phyloP scores from a whole-genome alignment of 805 yeast genomes.

The Huiozyma sinensis region DNA sequence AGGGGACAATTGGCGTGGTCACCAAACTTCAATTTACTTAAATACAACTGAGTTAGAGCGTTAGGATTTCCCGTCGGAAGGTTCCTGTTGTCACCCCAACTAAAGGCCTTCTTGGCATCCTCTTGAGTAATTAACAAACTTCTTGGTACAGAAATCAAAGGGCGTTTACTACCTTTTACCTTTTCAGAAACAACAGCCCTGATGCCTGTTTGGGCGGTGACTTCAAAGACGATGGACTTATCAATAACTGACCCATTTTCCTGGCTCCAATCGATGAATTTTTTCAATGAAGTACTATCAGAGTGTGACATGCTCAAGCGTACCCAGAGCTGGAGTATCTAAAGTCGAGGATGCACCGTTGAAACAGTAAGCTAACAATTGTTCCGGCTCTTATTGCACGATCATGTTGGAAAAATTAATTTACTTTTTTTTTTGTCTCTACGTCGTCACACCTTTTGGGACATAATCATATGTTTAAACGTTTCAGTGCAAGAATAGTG shows the following conservation, averaged over 20 bases:
- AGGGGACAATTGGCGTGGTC: slow-evolving; percentile 4
- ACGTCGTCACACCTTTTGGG: too few species aligned
- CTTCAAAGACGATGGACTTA: slow-evolving; percentile 26
- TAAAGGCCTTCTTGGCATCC: slow-evolving; percentile 26
- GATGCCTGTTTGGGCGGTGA: slow-evolving; percentile 26
- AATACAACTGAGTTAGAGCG: slow-evolving; percentile 28
- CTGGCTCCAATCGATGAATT: slow-evolving; percentile 30
- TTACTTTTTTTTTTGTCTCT: too few species aligned
- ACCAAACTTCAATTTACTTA: slow-evolving; percentile 34
- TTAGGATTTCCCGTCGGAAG: slow-evolving; percentile 19
- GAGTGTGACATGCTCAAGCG: too few species aligned
- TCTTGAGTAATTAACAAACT: slow-evolving; percentile 30
- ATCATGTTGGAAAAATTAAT: too few species aligned
- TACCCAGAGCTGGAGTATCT: too few species aligned
- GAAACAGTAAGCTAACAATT: too few species aligned
- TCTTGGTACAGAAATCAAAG: slow-evolving; percentile 33
- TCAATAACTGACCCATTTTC: slow-evolving; percentile 32
- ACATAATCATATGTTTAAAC: too few species aligned
- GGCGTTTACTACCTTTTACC: slow-evolving; percentile 3
- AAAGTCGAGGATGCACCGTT: too few species aligned
- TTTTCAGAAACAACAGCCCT: slow-evolving; percentile 12
- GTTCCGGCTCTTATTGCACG: too few species aligned
- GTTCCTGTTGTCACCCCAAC: slow-evolving; percentile 3
- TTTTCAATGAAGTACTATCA: slow-evolving; percentile 3
- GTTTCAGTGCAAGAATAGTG: too few species aligned